Evolutionary conservation across 257 asterid species (phyloP).

Genomic region (Fraxinus americana): DNA sequence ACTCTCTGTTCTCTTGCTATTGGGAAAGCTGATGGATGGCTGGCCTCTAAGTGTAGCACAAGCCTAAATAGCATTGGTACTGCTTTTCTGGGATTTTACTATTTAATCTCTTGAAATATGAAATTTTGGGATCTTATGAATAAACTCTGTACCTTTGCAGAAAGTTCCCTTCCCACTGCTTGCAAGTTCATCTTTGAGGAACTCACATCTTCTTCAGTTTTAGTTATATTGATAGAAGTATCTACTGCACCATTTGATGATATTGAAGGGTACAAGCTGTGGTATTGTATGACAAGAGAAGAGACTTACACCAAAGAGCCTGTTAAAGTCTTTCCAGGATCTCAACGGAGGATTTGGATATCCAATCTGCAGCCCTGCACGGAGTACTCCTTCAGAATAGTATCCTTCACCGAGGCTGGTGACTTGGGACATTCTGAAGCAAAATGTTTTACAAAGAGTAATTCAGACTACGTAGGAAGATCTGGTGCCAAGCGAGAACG

Average conservation of each 20-base stretch:
- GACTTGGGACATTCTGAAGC: slow-evolving; percentile 84
- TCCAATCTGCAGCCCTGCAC: slow-evolving; percentile 80
- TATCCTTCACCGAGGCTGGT: slow-evolving; percentile 59
- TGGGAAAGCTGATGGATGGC: slow-evolving; percentile 69
- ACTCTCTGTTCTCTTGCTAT: slow-evolving; percentile 73
- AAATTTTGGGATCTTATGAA: too few species aligned
- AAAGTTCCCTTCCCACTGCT: slow-evolving; percentile 78
- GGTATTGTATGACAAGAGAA: slow-evolving; percentile 76
- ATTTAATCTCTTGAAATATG: slow-evolving; percentile 18
- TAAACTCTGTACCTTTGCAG: slow-evolving; percentile 40
- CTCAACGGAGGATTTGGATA: slow-evolving; percentile 68
- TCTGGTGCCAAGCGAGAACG: slow-evolving; percentile 44
- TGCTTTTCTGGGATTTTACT: neutral
- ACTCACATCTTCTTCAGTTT: slow-evolving; percentile 55
- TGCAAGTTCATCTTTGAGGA: slow-evolving; percentile 82
- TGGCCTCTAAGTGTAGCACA: slow-evolving; percentile 41
- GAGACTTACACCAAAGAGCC: slow-evolving; percentile 71
- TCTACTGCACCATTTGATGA: slow-evolving; percentile 42
- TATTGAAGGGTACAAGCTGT: slow-evolving; percentile 78
- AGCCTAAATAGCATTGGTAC: slow-evolving; percentile 48
- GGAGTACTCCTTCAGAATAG: slow-evolving; percentile 68
- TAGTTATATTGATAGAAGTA: slow-evolving; percentile 63
- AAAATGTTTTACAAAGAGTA: slow-evolving; percentile 37
- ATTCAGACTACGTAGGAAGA: slow-evolving; percentile 50
- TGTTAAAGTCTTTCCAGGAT: slow-evolving; percentile 60